Evolutionary conservation across 2,329 filamentous ascomycete genomes (phyloP).

Genomic region (Neocatenulostroma microsporum): DNA sequence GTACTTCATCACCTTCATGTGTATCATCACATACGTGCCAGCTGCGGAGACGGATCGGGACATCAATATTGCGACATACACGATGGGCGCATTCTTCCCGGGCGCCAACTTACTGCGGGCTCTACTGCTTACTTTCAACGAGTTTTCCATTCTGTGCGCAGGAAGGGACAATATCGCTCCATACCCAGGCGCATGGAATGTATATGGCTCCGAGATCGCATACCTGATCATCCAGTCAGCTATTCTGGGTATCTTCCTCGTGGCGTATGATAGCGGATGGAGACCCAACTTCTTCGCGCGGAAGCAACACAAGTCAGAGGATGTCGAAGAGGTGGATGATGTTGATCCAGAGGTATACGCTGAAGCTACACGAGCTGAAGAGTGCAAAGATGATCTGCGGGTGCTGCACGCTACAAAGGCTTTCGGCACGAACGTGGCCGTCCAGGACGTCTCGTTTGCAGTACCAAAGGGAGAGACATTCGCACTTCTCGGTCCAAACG

Average conservation of each 20-base stretch:
- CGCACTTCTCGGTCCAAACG: conserved; percentile 66
- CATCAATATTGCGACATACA: conserved; percentile 65
- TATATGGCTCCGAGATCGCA: conserved; percentile 77
- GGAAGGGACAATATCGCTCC: conserved; percentile 54
- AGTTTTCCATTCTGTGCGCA: conserved; percentile 70
- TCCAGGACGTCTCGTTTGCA: conserved; percentile 77
- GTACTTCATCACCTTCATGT: conserved; percentile 40
- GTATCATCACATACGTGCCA: conserved; percentile 60
- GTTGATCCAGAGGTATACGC: conserved; percentile 52
- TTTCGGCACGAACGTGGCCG: conserved; percentile 67
- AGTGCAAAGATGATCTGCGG: conserved; percentile 60
- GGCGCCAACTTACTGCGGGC: conserved; percentile 67
- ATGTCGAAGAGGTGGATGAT: conserved; percentile 38
- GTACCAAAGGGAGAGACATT: conserved; percentile 76
- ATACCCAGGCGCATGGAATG: conserved; percentile 61
- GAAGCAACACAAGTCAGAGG: conserved; percentile 33
- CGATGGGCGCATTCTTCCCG: conserved; percentile 65
- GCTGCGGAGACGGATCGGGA: conserved; percentile 60
- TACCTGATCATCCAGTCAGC: conserved; percentile 71
- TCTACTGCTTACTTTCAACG: conserved; percentile 69
- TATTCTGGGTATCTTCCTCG: conserved; percentile 61
- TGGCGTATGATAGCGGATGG: conserved; percentile 72
- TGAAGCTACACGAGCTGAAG: conserved; percentile 57
- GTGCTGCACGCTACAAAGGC: conserved; percentile 72
- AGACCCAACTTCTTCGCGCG: conserved; percentile 51